Conservation (phyloP, 2,329 filamentous ascomycete species). For the Sporothrix dimorphospora region DNA sequence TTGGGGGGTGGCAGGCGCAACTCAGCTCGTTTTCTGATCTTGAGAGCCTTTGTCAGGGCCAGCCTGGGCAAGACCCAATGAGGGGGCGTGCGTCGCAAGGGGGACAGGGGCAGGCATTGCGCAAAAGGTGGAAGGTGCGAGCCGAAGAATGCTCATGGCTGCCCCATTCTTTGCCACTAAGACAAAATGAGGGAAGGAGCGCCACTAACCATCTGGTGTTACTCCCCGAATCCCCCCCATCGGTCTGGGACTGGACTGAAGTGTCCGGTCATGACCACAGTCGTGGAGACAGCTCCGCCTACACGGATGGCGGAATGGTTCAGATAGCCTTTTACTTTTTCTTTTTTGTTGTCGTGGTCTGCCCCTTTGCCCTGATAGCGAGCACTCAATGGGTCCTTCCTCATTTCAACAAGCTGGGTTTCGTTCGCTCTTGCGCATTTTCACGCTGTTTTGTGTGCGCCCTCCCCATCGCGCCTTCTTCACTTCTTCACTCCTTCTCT, state of each 20-base stretch:
- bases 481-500: background rate
- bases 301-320: background rate
- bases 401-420: slow-evolving; percentile 12
- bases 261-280: background rate
- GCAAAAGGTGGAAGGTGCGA: slow-evolving; percentile 14
- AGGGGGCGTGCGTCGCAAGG: slow-evolving; percentile 4
- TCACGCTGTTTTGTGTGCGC: background rate
- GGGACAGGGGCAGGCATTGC: slow-evolving; percentile 12
- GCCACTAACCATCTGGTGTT: background rate
- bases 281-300: slow-evolving; percentile 10
- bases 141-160: slow-evolving; percentile 15
- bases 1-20: slow-evolving; percentile 8
- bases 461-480: background rate
- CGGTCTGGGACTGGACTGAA: background rate
- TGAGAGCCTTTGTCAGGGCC: slow-evolving; percentile 16
- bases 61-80: background rate
- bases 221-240: background rate
- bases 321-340: slow-evolving; percentile 15
- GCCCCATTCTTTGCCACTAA: slow-evolving; percentile 1
- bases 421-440: slow-evolving; percentile 15
- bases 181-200: background rate
- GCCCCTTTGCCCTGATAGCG: background rate
- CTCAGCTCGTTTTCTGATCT: background rate
- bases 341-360: background rate
- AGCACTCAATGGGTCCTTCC: slow-evolving; percentile 3